phyloP scores from a whole-genome alignment of 805 yeast species.

The Saccharomyces kudriavzevii region DNA sequence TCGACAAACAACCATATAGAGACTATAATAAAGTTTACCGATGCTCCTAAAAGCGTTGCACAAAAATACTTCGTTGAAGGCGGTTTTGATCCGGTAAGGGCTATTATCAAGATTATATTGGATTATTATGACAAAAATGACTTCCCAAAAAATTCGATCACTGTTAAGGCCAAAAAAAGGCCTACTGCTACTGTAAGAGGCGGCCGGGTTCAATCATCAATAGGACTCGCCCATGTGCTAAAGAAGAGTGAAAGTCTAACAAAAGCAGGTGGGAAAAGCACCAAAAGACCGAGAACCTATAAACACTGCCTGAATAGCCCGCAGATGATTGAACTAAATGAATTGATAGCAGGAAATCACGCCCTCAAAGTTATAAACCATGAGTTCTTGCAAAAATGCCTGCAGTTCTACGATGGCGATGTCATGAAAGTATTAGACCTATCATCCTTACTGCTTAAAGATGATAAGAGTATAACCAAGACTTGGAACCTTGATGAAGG shows the following conservation, averaged over 20 bases:
- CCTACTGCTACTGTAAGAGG: slow-evolving; percentile 8
- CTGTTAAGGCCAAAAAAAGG: not conserved
- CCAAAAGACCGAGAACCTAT: not conserved
- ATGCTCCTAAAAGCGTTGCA: slow-evolving; percentile 12
- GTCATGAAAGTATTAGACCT: slow-evolving; percentile 10
- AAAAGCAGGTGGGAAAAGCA: not conserved
- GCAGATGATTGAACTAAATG: slow-evolving; percentile 32
- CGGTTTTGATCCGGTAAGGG: slow-evolving; percentile 23
- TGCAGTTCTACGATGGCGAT: slow-evolving; percentile 41
- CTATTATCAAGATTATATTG: slow-evolving; percentile 33
- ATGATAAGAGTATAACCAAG: not conserved
- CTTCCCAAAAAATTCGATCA: not conserved
- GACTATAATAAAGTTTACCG: slow-evolving; percentile 17
- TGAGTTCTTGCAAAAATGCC: slow-evolving; percentile 33
- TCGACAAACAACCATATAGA: slow-evolving; percentile 13
- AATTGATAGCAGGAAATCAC: slow-evolving; percentile 30
- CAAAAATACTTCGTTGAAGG: slow-evolving; percentile 25
- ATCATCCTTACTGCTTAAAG: not conserved
- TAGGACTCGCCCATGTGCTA: slow-evolving; percentile 13
- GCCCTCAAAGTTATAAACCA: slow-evolving; percentile 32
- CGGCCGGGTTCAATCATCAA: slow-evolving; percentile 33
- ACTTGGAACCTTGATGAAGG: not conserved
- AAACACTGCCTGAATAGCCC: slow-evolving; percentile 3
- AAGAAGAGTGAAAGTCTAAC: slow-evolving; percentile 1
- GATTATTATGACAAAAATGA: slow-evolving; percentile 4